Conservation (phyloP, 169 alveolate genomes). For the Sarcocystis neurona region DNA sequence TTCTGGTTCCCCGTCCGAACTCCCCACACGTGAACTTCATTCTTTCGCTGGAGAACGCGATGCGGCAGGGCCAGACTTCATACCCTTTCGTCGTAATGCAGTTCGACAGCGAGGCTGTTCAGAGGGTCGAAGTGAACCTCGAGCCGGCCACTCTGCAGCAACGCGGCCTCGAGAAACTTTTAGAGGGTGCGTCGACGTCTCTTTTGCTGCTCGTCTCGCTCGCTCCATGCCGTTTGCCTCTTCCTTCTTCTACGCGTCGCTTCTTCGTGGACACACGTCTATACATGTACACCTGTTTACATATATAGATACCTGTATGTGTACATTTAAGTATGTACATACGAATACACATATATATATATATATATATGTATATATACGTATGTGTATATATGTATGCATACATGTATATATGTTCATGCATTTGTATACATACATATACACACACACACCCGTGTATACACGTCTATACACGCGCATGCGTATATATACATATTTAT, state of each 20-base stretch:
- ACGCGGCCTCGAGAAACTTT: slow-evolving; percentile 77
- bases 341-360: background rate
- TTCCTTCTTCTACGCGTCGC: background rate
- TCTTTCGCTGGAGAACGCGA: slow-evolving; percentile 89
- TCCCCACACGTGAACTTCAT: slow-evolving; percentile 90
- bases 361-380: background rate
- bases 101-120: slow-evolving; percentile 90
- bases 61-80: slow-evolving; percentile 96
- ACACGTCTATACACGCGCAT: too few relatives aligned
- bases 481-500: too few relatives aligned
- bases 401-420: background rate
- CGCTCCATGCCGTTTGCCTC: background rate
- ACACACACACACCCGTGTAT: too few relatives aligned
- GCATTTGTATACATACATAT: too few relatives aligned
- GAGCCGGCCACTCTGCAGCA: slow-evolving; percentile 85
- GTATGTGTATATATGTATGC: background rate
- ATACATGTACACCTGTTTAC: background rate
- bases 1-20: slow-evolving; percentile 94
- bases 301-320: background rate
- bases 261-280: background rate
- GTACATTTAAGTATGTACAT: background rate
- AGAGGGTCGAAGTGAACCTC: slow-evolving; percentile 87
- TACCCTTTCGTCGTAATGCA: slow-evolving; percentile 95
- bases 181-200: slow-evolving; percentile 75
- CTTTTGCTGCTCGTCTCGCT: background rate